Base-by-base conservation (phyloP, 2,329 filamentous ascomycete species). In the Rhexocercosporidium sp. region DNA sequence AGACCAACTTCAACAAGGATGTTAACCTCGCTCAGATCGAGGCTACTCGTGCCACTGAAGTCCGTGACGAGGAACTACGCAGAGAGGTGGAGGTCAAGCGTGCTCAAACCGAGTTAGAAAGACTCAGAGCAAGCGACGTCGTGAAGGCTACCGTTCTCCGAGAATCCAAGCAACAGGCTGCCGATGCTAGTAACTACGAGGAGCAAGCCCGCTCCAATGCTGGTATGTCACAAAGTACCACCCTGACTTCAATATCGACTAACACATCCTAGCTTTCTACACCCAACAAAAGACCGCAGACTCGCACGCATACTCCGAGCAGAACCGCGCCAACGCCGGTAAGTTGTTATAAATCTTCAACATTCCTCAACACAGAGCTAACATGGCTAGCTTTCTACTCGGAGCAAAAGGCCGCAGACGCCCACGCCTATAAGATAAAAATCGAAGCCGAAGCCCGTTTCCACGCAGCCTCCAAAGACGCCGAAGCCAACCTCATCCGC, bases 21-120 rank as follows among this genome's bases (percentile, higher is more conserved):
- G 88, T 96, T 59, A 88, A 93, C 59, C 88, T 96, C 64, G 88
- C 91, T 31, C 88, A 90, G 59, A 92, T 96, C 76, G 84, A 89
- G 66, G 92, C 93, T 0, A 83, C 86, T 70, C 90, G 93, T 63
- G 84, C 88, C 11, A 90, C 92, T 1, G 91, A 97, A 80, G 85
- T 86, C 69, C 88, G 86, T 72, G 93, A 96, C 79, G 91, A 93
- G 60, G 92, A 96, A 72, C 83, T 97, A 62, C 92, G 93, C 82
- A 89, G 86, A 71, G 84, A 90, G 16, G 92, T 97, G 69, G 89
- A 96, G 81, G 81, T 88, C 72, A 92, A 90, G 84, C 90, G 91
- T 65, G 93, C 92, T 0, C 86, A 87, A 37, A 94, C 93, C 71
- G 92, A 96, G 81, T 83, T 96, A 66, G 93, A 96, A 78, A 88